Conservation (phyloP, 441 rosid genomes). For the Pelargonium myrrhifolium region DNA sequence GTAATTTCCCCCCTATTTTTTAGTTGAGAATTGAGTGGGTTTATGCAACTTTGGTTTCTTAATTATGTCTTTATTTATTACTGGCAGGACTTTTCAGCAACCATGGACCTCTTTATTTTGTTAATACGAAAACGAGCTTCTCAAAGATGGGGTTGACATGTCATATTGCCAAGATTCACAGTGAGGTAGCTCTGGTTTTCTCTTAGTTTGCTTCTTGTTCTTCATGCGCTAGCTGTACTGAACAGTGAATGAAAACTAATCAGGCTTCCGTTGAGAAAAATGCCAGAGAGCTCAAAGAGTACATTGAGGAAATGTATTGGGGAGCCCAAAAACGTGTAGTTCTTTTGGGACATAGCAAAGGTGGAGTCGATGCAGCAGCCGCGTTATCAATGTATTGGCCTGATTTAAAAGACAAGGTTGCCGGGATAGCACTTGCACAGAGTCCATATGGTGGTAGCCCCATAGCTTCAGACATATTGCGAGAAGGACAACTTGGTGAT, state of each 20-base stretch:
- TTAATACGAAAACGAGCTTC: conserved; percentile 64
- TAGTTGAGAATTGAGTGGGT: too few relatives aligned
- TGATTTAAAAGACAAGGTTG: conserved; percentile 85
- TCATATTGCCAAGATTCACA: conserved; percentile 96
- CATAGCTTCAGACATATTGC: conserved; percentile 83
- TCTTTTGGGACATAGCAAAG: conserved; percentile 97
- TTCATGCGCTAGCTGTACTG: conserved; percentile 21
- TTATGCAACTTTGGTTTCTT: conserved; percentile 7
- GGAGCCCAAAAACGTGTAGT: conserved; percentile 80
- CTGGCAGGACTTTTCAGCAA: conserved; percentile 92
- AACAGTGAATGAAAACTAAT: conserved; percentile 20
- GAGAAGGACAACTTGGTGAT: conserved; percentile 93
- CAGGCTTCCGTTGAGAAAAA: conserved; percentile 97
- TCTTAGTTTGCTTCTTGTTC: neutral
- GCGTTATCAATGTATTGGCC: conserved; percentile 88
- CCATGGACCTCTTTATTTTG: conserved; percentile 93
- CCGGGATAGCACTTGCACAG: conserved; percentile 80
- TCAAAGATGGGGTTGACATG: conserved; percentile 88
- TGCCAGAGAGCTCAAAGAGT: conserved; percentile 88
- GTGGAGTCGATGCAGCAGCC: conserved; percentile 94
- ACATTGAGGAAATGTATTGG: conserved; percentile 88
- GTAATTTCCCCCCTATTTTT: too few relatives aligned
- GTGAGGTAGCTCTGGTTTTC: conserved; percentile 53
- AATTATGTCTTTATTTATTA: conserved; percentile 3
- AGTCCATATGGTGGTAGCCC: conserved; percentile 96